Evolutionary conservation across 305 asterid genomes (phyloP).

Genomic region (Fraxinus sp.): DNA sequence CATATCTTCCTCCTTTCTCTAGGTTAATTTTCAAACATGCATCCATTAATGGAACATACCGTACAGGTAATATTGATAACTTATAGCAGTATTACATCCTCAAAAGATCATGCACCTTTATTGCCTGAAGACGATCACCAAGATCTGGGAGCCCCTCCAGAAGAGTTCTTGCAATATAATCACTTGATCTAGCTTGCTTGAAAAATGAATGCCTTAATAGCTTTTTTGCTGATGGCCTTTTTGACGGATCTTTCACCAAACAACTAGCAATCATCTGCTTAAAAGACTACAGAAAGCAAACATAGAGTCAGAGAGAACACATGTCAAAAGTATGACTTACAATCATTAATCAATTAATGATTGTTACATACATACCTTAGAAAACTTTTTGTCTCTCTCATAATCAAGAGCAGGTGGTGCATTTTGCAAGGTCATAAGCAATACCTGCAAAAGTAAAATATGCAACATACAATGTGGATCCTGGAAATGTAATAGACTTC

Average conservation of each 20-base stretch:
- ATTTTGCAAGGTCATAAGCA: slow-evolving; percentile 98
- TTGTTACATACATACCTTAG: slow-evolving; percentile 60
- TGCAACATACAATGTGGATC: slow-evolving; percentile 9
- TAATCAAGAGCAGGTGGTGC: slow-evolving; percentile 99
- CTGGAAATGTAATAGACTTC: slow-evolving; percentile 10
- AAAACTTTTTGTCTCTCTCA: slow-evolving; percentile 89
- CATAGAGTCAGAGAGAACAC: slow-evolving; percentile 9
- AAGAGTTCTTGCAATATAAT: slow-evolving; percentile 67
- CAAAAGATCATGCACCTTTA: slow-evolving; percentile 54
- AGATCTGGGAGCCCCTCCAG: slow-evolving; percentile 88
- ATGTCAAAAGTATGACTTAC: slow-evolving; percentile 20
- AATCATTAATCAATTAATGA: neutral
- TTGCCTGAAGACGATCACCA: slow-evolving; percentile 76
- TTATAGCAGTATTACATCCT: slow-evolving; percentile 6
- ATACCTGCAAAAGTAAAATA: slow-evolving; percentile 51
- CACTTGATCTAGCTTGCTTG: slow-evolving; percentile 93
- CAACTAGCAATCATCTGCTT: slow-evolving; percentile 97
- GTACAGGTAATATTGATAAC: slow-evolving; percentile 21
- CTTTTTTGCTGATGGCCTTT: slow-evolving; percentile 87
- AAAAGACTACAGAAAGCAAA: slow-evolving; percentile 59
- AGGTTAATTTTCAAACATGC: slow-evolving; percentile 24
- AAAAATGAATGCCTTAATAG: slow-evolving; percentile 79
- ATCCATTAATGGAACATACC: slow-evolving; percentile 29
- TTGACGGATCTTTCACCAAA: slow-evolving; percentile 92
- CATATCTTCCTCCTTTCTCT: slow-evolving; percentile 97